phyloP scores from a whole-genome alignment of 371 early-diverging fungal genomes.

The Mucor velutinosus region DNA sequence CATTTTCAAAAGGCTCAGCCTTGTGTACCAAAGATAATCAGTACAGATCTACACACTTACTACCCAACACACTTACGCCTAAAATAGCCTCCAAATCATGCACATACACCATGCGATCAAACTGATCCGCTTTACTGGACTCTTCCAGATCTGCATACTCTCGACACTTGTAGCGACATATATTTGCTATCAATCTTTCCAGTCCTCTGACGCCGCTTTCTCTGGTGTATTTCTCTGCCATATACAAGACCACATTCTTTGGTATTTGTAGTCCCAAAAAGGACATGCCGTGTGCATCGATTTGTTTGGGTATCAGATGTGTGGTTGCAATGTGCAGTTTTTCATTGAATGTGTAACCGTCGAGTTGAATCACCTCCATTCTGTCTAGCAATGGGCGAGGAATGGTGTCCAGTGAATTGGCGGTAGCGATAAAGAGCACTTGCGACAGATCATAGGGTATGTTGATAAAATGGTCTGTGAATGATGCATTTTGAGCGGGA shows the following conservation, averaged over 20 bases:
- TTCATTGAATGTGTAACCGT: constrained; percentile 87
- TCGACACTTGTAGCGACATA: constrained; percentile 75
- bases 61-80: constrained; percentile 46
- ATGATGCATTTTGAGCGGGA: constrained; percentile 75
- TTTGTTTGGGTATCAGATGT: constrained; percentile 71
- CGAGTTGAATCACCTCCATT: constrained; percentile 82
- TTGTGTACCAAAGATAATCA: not conserved
- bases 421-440: constrained; percentile 86
- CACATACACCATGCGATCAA: constrained; percentile 18
- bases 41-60: not conserved
- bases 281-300: constrained; percentile 66
- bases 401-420: constrained; percentile 78
- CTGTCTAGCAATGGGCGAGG: constrained; percentile 83
- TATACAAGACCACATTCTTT: constrained; percentile 58
- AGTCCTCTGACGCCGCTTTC: constrained; percentile 87
- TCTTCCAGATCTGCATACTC: constrained; percentile 58
- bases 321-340: constrained; percentile 61
- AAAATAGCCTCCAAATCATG: constrained; percentile 29
- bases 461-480: constrained; percentile 83
- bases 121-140: constrained; percentile 6
- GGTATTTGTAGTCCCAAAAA: constrained; percentile 38
- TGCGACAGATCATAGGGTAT: constrained; percentile 84
- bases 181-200: constrained; percentile 76
- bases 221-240: constrained; percentile 73
- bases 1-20: constrained; percentile 52